Conservation (phyloP, 352 stramenopile genomes). For the Globisporangium parvum region DNA sequence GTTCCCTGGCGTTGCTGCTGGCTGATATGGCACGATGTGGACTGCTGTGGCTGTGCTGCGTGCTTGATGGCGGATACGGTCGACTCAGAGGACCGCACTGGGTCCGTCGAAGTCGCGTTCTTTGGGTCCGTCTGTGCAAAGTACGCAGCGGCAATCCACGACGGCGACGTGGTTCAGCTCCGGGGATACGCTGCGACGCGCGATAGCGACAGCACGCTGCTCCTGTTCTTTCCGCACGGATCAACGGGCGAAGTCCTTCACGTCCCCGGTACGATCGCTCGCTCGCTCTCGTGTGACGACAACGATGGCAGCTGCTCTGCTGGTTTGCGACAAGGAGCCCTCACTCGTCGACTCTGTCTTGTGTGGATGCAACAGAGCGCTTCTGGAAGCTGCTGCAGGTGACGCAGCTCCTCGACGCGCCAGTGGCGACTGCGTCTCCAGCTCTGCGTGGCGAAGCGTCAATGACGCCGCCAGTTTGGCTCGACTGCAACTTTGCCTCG, state of each 20-base stretch:
- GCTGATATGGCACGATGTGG: too few relatives aligned
- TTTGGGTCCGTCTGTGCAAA: conserved; percentile 59
- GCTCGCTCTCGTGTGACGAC: conserved; percentile 1
- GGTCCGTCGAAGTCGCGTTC: conserved; percentile 52
- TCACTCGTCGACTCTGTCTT: not conserved
- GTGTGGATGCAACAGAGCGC: conserved; percentile 24
- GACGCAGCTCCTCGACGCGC: conserved; percentile 18
- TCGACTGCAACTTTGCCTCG: conserved; percentile 39
- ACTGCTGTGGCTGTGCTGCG: too few relatives aligned
- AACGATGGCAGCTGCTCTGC: too few relatives aligned
- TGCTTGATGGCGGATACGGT: not conserved
- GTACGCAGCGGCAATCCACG: conserved; percentile 42
- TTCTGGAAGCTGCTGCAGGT: conserved; percentile 50
- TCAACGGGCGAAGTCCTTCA: conserved; percentile 27
- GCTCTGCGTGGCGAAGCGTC: not conserved
- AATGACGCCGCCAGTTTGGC: conserved; percentile 21
- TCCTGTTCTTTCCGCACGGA: conserved; percentile 30
- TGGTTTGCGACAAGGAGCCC: not conserved
- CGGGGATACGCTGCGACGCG: conserved; percentile 24
- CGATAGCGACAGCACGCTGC: conserved; percentile 5
- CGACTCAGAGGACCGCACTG: conserved; percentile 32
- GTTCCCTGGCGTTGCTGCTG: not conserved
- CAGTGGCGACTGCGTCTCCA: conserved; percentile 1
- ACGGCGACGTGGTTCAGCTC: conserved; percentile 59
- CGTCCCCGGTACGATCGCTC: conserved; percentile 23